Evolutionary conservation across 139 green algal genomes (phyloP), one percentile per base, ranked within the genome.

Genomic region (Zygnema cylindricum): DNA sequence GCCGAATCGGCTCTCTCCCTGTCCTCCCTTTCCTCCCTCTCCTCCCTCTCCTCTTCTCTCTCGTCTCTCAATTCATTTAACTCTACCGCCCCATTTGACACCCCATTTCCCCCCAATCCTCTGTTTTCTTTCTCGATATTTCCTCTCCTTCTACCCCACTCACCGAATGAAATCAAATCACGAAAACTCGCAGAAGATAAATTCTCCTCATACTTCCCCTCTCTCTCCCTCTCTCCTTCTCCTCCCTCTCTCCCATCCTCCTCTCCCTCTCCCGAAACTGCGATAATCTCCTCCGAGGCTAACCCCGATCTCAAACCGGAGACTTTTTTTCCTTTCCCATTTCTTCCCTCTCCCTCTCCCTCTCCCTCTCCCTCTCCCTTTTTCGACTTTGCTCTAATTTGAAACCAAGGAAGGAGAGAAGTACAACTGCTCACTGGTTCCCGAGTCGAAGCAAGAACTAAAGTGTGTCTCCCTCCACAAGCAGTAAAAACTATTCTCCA

Each of bases 391-490:
- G 32, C 11, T n/a, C 76, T 35, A 7, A 7, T 16, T 63, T 63
- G 49, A 32, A 75, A 55, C 76, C 76, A 83, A 22, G 76, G 76
- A n/a, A 83, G 49, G 22, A 71, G 76, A 35, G 41, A 11, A 11
- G 41, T 83, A n/a, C n/a, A 49, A 49, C 49, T 55, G 32, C 76
- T 76, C 76, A 83, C 22, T 33, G 43, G 41, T 30, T 83, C n/a
- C 32, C 49, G 30, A 32, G 76, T 49, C 69, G 41, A 83, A 49
- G 81, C 81, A 21, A 89, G 7, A 35, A 55, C 85, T 41, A 89
- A 57, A 55, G 40, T 89, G 35, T 89, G 85, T 25, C 85, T 76
- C 43, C 85, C 85, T 69, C 85, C 85, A 42, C 77, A 86, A 1
- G 81, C 77, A 16, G 43, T 41, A 25, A 88, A 54, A n/a, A 63